Base-by-base conservation (phyloP, 371 early-diverging fungal species). In the Fennellomyces sp. region DNA sequence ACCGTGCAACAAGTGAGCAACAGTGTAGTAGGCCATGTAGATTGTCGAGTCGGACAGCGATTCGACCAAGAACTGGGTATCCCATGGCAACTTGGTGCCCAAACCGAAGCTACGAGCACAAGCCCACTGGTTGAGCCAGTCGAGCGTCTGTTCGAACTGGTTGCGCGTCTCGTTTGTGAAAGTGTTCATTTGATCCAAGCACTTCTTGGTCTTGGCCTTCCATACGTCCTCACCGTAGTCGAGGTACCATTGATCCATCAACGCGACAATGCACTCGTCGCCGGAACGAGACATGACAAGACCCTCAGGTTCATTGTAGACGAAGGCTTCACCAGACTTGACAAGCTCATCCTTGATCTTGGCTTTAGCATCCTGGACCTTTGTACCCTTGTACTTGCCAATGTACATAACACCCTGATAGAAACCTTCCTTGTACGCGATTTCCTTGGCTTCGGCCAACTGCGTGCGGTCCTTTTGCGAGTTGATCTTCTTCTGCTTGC, bases 21-120 rank as follows among this genome's bases (percentile, higher is more conserved):
- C 89, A 30, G 99, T 99, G 83, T 99, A 99, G 86, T 99, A 99
- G 30, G 99, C 96, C 99, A 99, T 99, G 82, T 99, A 99, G 68
- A 99, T 99, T 38, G 99, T 99, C 21, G 99, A 99, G 76, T 99
- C 99, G 41, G 96, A 95, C 31, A 99, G 86, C 26, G 98, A 97
- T 84, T 99, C 99, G 64, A 99, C 97, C 69, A 99, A 82, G 81
- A 90, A 97, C 72, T 91, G 83, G 27, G 86, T 79, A 78, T 99
- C 99, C 98, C 98, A 99, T 23, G 99, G 99, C 59, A 99, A 76
- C 58, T 87, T 89, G 63, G 94, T 91, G 56, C 99, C 99, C 47
- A 99, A 86, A 56, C 99, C 99, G 67, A 95, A 99, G 54, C 92
- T 88, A 63, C 99, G 87, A 35, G 96, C 94, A 79, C 99, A 99